Percentiles rank a stretch among this genome's conserved stretches.
phyloP scores from a whole-genome alignment of 2,329 filamentous ascomycete species.

The Aspergillus brasiliensis region DNA sequence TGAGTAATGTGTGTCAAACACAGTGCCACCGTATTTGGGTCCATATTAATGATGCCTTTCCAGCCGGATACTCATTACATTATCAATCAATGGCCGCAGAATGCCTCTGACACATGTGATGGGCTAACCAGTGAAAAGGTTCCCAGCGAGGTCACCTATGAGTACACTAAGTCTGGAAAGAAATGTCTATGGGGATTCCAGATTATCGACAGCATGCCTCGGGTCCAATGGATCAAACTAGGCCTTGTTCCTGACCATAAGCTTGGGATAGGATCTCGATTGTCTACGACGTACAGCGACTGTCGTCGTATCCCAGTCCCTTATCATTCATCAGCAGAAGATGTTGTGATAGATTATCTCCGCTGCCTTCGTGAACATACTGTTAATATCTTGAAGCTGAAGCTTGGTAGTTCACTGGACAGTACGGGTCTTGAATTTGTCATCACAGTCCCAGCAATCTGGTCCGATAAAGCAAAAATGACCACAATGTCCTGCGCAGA shows the following conservation, averaged over 20 bases:
- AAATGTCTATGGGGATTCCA: conserved; percentile 22
- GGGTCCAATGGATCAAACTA: conserved; percentile 28
- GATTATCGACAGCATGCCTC: conserved; percentile 20
- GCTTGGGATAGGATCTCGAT: conserved; percentile 3
- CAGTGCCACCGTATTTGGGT: neutral
- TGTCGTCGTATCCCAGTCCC: conserved; percentile 11
- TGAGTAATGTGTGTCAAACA: conserved; percentile 17
- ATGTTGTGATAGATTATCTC: conserved; percentile 21
- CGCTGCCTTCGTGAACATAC: conserved; percentile 15
- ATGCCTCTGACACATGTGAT: conserved; percentile 3
- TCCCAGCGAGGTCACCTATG: conserved; percentile 21
- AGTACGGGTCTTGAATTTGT: conserved; percentile 22
- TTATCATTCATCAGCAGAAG: conserved; percentile 10
- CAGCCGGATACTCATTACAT: conserved; percentile 21
- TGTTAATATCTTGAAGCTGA: conserved; percentile 11
- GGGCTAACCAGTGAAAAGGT: conserved; percentile 28
- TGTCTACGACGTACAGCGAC: conserved; percentile 14
- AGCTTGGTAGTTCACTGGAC: conserved; percentile 15
- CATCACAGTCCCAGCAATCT: conserved; percentile 35
- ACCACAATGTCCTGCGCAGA: conserved; percentile 16
- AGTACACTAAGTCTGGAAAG: conserved; percentile 3
- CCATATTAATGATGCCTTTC: neutral
- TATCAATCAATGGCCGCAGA: conserved; percentile 24
- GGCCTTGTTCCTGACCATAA: conserved; percentile 18
- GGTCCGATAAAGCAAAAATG: conserved; percentile 29